Percentiles rank a stretch among this genome's conserved stretches.
Conservation (phyloP, 805 yeast genomes). For the Komagataella kurtzmanii region DNA sequence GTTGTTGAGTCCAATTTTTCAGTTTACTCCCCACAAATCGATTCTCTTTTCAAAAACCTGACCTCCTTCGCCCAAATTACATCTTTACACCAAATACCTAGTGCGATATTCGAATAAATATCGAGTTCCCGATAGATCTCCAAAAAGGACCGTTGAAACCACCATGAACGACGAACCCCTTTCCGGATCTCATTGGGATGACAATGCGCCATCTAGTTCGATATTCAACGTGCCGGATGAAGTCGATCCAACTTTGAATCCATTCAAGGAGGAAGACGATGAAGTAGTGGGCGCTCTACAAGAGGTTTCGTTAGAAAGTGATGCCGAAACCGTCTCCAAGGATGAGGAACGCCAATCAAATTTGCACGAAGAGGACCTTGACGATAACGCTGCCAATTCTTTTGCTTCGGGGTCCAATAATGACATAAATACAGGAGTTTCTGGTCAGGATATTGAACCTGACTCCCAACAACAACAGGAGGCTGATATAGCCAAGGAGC, state of each 20-base stretch:
- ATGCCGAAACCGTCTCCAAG: neutral
- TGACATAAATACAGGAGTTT: neutral
- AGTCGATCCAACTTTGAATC: neutral
- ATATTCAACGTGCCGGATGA: neutral
- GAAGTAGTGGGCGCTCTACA: neutral
- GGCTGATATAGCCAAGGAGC: conserved; percentile 2
- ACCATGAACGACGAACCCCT: neutral
- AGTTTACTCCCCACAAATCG: too few relatives aligned
- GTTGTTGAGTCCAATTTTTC: too few relatives aligned
- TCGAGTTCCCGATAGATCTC: neutral
- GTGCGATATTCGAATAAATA: neutral
- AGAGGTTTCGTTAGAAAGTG: neutral
- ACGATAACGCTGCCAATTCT: neutral
- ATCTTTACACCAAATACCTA: neutral
- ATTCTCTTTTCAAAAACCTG: neutral
- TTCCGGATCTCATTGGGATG: neutral
- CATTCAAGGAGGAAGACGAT: neutral
- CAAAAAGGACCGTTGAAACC: neutral
- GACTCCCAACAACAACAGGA: neutral
- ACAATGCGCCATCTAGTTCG: neutral
- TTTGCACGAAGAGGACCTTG: neutral
- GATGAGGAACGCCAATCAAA: neutral
- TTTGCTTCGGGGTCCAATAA: neutral
- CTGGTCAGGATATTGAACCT: neutral
- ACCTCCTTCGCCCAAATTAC: neutral